A percentile compares a stretch with the other conserved stretches of the same genome.
Evolutionary conservation across 176 grass and related monocot species (phyloP).

Genomic region (Oryza meridionalis): DNA sequence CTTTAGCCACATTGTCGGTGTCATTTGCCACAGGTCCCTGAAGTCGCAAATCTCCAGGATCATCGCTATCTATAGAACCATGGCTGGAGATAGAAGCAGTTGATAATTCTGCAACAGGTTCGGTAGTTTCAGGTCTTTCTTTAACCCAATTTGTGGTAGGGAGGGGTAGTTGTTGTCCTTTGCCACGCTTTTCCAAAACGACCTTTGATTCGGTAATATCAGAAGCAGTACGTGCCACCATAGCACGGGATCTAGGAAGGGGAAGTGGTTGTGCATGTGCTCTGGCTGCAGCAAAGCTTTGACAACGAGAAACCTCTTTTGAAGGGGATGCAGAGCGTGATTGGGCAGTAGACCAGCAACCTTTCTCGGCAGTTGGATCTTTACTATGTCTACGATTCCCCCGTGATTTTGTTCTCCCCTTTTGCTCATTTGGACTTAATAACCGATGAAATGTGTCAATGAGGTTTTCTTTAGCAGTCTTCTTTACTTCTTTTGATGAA

Average conservation of each 20-base stretch:
- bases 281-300: conserved; percentile 90
- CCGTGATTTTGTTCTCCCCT: conserved; percentile 68
- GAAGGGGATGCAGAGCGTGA: conserved; percentile 91
- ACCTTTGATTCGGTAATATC: conserved; percentile 71
- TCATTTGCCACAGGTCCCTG: conserved; percentile 76
- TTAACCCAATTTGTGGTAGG: conserved; percentile 58
- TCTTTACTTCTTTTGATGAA: conserved; percentile 93
- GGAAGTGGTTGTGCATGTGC: conserved; percentile 82
- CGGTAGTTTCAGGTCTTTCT: conserved; percentile 59
- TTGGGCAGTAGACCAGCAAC: conserved; percentile 81
- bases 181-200: conserved; percentile 67
- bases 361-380: conserved; percentile 66
- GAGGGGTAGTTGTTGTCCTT: conserved; percentile 69
- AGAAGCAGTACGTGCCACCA: conserved; percentile 67
- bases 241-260: conserved; percentile 66
- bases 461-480: conserved; percentile 87
- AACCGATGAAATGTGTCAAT: conserved; percentile 89
- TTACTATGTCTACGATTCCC: conserved; percentile 53
- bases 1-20: conserved; percentile 59
- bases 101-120: conserved; percentile 61
- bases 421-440: conserved; percentile 84
- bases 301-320: conserved; percentile 87
- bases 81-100: conserved; percentile 89
- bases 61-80: conserved; percentile 87
- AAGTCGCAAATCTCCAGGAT: conserved; percentile 74